A percentile compares a stretch with the other conserved stretches of the same genome.
These are phyloP conservation scores for Vaccinium vitisidaea DNA, from an alignment of 148 eudicot species.

Conservation along the genomic window DNA sequence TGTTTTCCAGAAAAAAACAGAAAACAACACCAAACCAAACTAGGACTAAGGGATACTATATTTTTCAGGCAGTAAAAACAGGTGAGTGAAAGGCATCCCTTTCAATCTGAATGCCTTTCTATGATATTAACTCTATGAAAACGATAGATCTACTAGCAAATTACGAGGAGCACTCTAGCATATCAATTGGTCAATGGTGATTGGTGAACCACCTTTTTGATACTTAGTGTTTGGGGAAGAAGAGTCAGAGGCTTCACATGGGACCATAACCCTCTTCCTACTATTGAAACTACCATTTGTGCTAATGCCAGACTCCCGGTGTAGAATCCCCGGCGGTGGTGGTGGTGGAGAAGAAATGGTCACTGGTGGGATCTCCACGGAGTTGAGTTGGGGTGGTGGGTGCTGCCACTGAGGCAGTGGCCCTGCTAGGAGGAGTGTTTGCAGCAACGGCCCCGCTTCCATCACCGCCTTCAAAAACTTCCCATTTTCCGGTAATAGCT, in stretches of 20 bases:
- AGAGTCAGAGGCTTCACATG: conserved; percentile 35
- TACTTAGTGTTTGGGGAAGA: conserved; percentile 28
- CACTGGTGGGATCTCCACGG: conserved; percentile 74
- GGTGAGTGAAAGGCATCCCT: background rate
- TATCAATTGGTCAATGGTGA: conserved; percentile 5
- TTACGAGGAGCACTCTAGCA: background rate
- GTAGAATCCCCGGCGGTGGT: conserved; percentile 10
- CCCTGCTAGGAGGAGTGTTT: conserved; percentile 76
- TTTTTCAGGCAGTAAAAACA: background rate
- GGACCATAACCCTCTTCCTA: conserved; percentile 35
- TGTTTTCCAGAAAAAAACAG: background rate
- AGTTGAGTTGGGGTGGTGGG: conserved; percentile 77
- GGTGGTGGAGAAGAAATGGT: conserved; percentile 31
- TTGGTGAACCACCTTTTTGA: conserved; percentile 13
- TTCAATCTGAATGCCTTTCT: background rate
- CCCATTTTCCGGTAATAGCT: conserved; percentile 76
- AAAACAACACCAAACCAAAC: conserved; percentile 6
- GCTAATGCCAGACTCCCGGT: conserved; percentile 26
- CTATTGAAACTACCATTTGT: conserved; percentile 20
- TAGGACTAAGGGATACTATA: conserved; percentile 1
- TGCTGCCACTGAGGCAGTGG: conserved; percentile 90
- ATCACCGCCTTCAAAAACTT: conserved; percentile 75
- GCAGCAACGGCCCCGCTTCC: conserved; percentile 90
- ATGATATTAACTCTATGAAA: conserved; percentile 2
- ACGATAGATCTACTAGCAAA: conserved; percentile 21